phyloP scores from a whole-genome alignment of 257 asterid genomes.

The Nemophila menziesii region DNA sequence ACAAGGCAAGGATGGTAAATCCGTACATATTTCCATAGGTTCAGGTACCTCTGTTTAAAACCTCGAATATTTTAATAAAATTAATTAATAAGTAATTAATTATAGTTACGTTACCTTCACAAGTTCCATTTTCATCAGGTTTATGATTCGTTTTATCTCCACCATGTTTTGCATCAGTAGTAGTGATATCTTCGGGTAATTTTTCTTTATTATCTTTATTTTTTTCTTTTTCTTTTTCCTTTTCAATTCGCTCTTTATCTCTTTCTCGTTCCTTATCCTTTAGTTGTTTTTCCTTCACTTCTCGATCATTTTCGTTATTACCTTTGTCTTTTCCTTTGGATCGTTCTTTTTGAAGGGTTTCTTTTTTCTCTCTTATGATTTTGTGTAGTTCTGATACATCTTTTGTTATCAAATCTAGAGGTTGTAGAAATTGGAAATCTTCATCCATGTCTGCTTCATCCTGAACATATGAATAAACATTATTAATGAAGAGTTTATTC shows the following conservation, averaged over 20 bases:
- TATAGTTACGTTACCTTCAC: constrained; percentile 39
- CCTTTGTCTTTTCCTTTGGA: constrained; percentile 61
- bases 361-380: constrained; percentile 70
- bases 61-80: constrained; percentile 12
- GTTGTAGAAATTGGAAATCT: constrained; percentile 76
- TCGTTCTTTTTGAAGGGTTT: constrained; percentile 42
- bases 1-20: constrained; percentile 42
- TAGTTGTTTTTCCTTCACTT: constrained; percentile 46
- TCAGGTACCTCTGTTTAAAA: constrained; percentile 57
- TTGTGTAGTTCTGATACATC: constrained; percentile 66
- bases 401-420: constrained; percentile 86
- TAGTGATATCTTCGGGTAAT: constrained; percentile 41
- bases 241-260: constrained; percentile 35
- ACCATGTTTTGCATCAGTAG: constrained; percentile 25
- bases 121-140: constrained; percentile 51
- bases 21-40: constrained; percentile 77
- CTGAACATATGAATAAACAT: constrained; percentile 38
- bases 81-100: constrained; percentile 17
- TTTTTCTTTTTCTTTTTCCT: constrained; percentile 38
- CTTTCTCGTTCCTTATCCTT: constrained; percentile 55
- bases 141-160: constrained; percentile 35
- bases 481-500: constrained; percentile 16
- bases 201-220: constrained; percentile 65
- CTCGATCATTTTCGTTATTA: constrained; percentile 38
- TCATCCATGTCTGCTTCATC: constrained; percentile 66